Evolutionary conservation across 257 asterid species (phyloP), one percentile per base, ranked within the genome.

Genomic region (Rehmannia glutinosa): DNA sequence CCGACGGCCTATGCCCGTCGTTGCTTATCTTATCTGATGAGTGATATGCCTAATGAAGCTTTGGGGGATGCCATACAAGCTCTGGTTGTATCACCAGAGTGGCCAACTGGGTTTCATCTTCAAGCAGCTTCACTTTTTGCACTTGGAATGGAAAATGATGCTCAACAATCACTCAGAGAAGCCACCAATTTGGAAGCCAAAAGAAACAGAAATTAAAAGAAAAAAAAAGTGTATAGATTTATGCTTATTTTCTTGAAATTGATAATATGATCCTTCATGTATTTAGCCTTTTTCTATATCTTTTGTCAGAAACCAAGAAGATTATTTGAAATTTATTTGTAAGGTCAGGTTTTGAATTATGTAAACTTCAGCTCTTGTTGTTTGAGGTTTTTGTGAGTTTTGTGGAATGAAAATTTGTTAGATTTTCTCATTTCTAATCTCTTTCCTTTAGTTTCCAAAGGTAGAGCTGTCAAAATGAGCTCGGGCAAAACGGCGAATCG

Each of bases 41-140:
- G 63, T 71, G 97, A 86, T 54, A 73, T 84, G 88, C 81, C 95
- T 6, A 81, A 71, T 41, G 95, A 91, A 75, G 93, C 95, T 69
- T 78, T 91, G 0, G 85, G 80, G 28, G 97, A 91, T 58, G 96
- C 96, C 3, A 88, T 87, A 57, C 96, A 91, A 68, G 97, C 97
- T 35, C 85, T 88, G 62, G 89, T 82, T 35, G 82, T 91, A 23
- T 84, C 91, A 30, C 91, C 95, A 0, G 84, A 88, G 13, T 91
- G 97, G 97, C 91, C 89, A 33, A 84, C 89, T 49, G 96, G 93
- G 0, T 75, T 85, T n/a, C 79, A 91, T 80, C 88, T 91, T 36
- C 97, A 88, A 81, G 91, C 96, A 43, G 88, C 84, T 68, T 78
- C 96, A n/a, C 90, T 86, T 33, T 86, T 82, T 38, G 82, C 90